phyloP scores from a whole-genome alignment of 169 alveolate genomes.

The Plasmodium cynomolgi region DNA sequence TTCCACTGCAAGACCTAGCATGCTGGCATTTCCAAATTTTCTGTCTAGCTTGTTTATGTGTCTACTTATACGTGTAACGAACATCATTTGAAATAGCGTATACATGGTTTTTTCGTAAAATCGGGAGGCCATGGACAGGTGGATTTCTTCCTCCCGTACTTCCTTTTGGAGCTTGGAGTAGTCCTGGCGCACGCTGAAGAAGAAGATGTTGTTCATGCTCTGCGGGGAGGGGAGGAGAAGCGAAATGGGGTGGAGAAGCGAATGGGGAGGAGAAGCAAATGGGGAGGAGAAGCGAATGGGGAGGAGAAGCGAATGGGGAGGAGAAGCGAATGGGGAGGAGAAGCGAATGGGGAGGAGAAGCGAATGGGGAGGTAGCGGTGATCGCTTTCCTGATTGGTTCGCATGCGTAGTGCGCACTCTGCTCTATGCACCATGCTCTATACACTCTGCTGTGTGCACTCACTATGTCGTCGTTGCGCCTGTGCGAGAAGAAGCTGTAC shows the following conservation, averaged over 20 bases:
- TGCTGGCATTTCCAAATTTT: constrained; percentile 28
- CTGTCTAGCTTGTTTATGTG: constrained; percentile 39
- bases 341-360: background rate
- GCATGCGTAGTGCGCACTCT: background rate
- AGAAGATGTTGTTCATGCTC: constrained; percentile 67
- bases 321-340: background rate
- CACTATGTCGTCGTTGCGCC: constrained; percentile 54
- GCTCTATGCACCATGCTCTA: background rate
- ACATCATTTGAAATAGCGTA: constrained; percentile 52
- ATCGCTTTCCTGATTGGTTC: background rate
- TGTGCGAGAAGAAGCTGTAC: constrained; percentile 15
- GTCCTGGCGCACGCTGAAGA: constrained; percentile 17
- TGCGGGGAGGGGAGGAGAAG: background rate
- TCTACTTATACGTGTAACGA: constrained; percentile 27
- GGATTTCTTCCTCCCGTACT: constrained; percentile 22
- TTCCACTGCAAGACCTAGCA: constrained; percentile 19
- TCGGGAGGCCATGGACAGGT: constrained; percentile 53
- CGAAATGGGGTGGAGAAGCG: background rate
- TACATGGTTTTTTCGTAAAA: constrained; percentile 56
- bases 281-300: background rate
- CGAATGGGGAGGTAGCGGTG: background rate
- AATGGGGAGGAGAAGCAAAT: background rate
- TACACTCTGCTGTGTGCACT: background rate
- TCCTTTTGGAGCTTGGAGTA: constrained; percentile 22
- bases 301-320: background rate